Evolutionary conservation across 768 basidiomycete species (phyloP), one percentile per base, ranked within the genome.

Genomic region (Serendipita sp.): DNA sequence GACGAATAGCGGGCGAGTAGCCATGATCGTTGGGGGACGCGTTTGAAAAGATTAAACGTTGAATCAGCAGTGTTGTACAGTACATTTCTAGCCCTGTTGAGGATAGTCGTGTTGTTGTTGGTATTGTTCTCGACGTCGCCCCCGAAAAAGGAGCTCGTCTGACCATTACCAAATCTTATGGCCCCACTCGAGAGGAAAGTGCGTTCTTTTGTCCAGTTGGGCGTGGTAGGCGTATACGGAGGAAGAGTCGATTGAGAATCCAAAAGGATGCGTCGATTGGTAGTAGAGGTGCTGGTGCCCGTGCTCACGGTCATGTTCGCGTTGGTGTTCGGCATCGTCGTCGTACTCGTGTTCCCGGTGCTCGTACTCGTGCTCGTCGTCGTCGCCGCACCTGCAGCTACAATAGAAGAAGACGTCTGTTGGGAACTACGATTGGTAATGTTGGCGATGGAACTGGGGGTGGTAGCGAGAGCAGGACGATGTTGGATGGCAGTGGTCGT

Each of bases 381-480:
- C 24, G 24, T 24, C 24, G 24, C 24, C 24, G 24, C 24, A 24
- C 24, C 24, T 24, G 24, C 24, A 24, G 24, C 24, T 24, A 24
- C 24, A 24, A 24, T 24, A 24, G 24, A 24, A 24, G 24, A 24
- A 24, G 18, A 13, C 1, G 24, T 24, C 24, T 24, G 24, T 24
- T 24, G 24, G 24, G 24, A 24, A 24, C 24, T 24, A 24, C 24
- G 24, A 24, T 24, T 24, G 1, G 24, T 24, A 1, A 24, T 24
- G 24, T 24, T 24, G 24, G 24, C 24, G 24, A 24, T 24, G 1
- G 24, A 24, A 24, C 45, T 13, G 18, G 45, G 45, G 13, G 13
- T 46, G 45, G 45, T 46, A 13, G 65, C 63, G 32, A 65, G 35
- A 30, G 44, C 44, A 24, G 65, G 53, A 1, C 64, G 64, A 62